Evolutionary conservation across 2,329 filamentous ascomycete genomes (phyloP).

Genomic region (Monilinia polystroma): DNA sequence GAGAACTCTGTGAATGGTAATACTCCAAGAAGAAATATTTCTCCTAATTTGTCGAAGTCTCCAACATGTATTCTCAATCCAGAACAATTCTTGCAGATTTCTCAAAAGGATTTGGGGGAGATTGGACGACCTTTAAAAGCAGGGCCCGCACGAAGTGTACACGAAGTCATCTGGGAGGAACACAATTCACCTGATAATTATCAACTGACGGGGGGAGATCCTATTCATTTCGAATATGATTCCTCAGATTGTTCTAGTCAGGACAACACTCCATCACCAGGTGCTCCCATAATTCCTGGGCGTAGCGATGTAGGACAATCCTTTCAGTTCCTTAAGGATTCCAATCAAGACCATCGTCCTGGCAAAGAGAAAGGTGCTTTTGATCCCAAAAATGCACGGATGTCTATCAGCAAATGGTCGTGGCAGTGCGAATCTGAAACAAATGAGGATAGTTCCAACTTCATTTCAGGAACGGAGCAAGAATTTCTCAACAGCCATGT

Average conservation of each 20-base stretch:
- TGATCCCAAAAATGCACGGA: constrained; percentile 30
- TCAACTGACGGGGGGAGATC: constrained; percentile 24
- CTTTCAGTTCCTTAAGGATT: not conserved
- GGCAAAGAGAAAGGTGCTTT: constrained; percentile 27
- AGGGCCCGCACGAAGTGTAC: constrained; percentile 26
- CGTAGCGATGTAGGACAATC: not conserved
- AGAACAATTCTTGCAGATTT: constrained; percentile 5
- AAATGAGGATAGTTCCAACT: constrained; percentile 14
- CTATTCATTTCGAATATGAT: not conserved
- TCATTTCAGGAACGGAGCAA: not conserved
- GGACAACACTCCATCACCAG: constrained; percentile 4
- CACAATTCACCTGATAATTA: constrained; percentile 19
- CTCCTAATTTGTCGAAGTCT: not conserved
- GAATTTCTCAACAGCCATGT: constrained; percentile 27
- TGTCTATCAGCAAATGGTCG: constrained; percentile 34
- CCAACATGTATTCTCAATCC: not conserved
- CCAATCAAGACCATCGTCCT: not conserved
- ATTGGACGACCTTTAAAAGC: not conserved
- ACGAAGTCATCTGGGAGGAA: constrained; percentile 36
- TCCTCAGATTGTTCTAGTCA: constrained; percentile 15
- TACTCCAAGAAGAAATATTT: not conserved
- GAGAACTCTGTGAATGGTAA: not conserved
- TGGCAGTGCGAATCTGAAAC: constrained; percentile 23
- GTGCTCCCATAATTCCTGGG: not conserved
- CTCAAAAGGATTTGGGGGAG: not conserved